A percentile compares a stretch with the other conserved stretches of the same genome.
These are phyloP conservation scores for Puccinia novopanici DNA, from an alignment of 1,284 basidiomycete genomes.

Conservation along the genomic window DNA sequence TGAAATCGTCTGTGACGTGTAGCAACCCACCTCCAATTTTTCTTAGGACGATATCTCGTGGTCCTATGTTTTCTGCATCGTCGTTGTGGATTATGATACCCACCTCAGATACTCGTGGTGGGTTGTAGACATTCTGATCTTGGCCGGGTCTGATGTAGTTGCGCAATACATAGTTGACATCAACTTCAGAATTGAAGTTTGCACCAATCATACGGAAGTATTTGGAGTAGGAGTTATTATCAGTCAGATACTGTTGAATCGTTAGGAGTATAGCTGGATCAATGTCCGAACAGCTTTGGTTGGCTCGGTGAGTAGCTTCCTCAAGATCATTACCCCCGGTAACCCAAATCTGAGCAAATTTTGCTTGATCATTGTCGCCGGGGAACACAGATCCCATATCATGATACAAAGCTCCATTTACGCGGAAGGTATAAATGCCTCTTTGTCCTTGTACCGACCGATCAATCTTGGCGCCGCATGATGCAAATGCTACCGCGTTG, in stretches of 20 bases:
- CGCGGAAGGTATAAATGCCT: too few relatives aligned
- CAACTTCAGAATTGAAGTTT: neutral
- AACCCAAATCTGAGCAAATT: constrained; percentile 6
- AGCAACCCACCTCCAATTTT: too few relatives aligned
- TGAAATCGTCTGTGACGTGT: too few relatives aligned
- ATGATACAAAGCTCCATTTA: neutral
- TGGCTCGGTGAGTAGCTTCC: neutral
- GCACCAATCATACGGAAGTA: neutral
- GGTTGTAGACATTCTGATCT: too few relatives aligned
- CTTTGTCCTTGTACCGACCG: too few relatives aligned
- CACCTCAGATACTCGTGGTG: too few relatives aligned
- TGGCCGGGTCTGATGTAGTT: too few relatives aligned
- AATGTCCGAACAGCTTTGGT: neutral
- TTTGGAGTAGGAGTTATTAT: neutral
- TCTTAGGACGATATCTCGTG: too few relatives aligned
- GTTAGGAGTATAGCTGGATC: neutral
- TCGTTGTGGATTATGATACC: too few relatives aligned
- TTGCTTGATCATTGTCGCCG: neutral
- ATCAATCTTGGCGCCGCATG: too few relatives aligned
- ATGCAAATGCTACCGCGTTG: too few relatives aligned
- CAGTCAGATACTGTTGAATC: neutral
- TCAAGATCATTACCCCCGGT: neutral
- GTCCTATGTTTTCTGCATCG: too few relatives aligned
- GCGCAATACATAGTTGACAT: neutral
- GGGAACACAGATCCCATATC: neutral